These are phyloP conservation scores for Coemansia sp. DNA, from an alignment of 192 early-diverging fungal genomes.

Conservation along the genomic window DNA sequence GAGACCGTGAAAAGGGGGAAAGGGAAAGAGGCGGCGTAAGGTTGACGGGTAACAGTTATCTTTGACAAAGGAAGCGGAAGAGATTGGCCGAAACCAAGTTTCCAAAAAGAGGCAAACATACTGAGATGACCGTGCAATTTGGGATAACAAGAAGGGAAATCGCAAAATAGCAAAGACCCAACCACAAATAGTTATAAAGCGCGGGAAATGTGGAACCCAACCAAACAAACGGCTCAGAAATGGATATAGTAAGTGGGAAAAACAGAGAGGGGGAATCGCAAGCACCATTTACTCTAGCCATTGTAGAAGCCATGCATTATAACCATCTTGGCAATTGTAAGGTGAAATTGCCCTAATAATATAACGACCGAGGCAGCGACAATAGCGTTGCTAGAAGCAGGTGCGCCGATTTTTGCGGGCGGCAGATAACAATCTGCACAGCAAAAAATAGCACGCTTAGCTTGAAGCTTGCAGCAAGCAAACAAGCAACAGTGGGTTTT, in stretches of 20 bases:
- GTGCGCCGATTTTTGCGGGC: background rate
- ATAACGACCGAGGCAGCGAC: background rate
- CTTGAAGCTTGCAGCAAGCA: background rate
- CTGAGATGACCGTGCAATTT: background rate
- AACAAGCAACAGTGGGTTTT: background rate
- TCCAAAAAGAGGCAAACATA: background rate
- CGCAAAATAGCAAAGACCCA: background rate
- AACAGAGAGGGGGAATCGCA: background rate
- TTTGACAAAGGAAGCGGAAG: slow-evolving; percentile 3
- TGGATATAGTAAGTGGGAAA: background rate
- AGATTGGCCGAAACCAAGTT: background rate
- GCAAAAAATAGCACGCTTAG: background rate
- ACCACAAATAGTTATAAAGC: background rate
- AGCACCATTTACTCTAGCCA: background rate
- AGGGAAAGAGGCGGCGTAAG: no score
- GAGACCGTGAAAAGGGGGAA: background rate
- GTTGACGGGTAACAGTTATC: slow-evolving; percentile 1
- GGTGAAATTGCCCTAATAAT: slow-evolving; percentile 7
- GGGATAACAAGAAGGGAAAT: background rate
- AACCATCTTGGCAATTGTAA: slow-evolving; percentile 7
- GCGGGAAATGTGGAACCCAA: background rate
- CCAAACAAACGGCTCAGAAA: slow-evolving; percentile 5
- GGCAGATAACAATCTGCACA: background rate
- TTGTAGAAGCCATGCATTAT: slow-evolving; percentile 5
- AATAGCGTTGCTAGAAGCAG: background rate